phyloP scores from a whole-genome alignment of 23 red algal genomes.

The Cyanidium caldarium region DNA sequence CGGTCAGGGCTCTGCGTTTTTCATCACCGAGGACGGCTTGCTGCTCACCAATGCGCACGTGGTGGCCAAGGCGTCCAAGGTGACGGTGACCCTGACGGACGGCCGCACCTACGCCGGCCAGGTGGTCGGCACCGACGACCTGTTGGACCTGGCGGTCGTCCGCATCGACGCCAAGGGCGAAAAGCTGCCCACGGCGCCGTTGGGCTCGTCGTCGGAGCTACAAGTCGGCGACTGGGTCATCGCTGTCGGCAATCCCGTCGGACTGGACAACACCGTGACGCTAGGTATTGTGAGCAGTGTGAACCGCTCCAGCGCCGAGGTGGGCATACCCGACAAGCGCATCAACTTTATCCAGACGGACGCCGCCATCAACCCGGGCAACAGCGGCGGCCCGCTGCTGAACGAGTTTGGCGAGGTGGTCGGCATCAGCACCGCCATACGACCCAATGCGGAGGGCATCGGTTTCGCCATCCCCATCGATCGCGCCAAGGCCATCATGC shows the following conservation, averaged over 20 bases:
- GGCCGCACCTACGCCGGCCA: constrained; percentile 75
- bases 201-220: constrained; percentile 62
- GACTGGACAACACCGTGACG: constrained; percentile 98
- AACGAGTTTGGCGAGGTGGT: constrained; percentile 98
- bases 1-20: constrained; percentile 84
- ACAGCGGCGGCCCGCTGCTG: constrained; percentile 73
- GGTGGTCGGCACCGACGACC: constrained; percentile 85
- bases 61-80: constrained; percentile 56
- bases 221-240: constrained; percentile 99
- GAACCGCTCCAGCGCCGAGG: constrained; percentile 77
- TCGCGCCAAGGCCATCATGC: constrained; percentile 52
- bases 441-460: constrained; percentile 93
- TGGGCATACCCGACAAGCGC: constrained; percentile 96
- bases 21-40: constrained; percentile 79
- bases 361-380: constrained; percentile 81
- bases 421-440: constrained; percentile 80
- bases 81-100: constrained; percentile 85
- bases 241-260: constrained; percentile 90
- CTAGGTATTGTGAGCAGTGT: constrained; percentile 82
- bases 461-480: constrained; percentile 99
- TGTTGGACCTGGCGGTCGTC: constrained; percentile 85
- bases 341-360: constrained; percentile 96
- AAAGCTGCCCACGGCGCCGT: constrained; percentile 58
- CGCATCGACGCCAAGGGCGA: constrained; percentile 65
- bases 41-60: constrained; percentile 97